These are phyloP conservation scores for Rhizomucor miehei DNA, from an alignment of 371 early-diverging fungal species.

Conservation along the genomic window DNA sequence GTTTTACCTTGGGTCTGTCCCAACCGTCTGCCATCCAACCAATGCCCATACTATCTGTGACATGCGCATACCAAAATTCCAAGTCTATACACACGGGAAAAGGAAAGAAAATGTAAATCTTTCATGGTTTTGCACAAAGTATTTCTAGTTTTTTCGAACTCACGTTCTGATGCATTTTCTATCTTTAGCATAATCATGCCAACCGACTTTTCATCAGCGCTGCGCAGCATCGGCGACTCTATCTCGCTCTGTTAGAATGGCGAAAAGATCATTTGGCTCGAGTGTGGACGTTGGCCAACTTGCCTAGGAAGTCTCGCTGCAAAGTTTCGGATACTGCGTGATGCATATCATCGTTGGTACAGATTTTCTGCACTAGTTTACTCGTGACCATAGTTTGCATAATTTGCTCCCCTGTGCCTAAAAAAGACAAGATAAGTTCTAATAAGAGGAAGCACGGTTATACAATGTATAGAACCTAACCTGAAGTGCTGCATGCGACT, in stretches of 20 bases:
- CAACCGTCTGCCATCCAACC: constrained; percentile 43
- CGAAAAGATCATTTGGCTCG: constrained; percentile 1
- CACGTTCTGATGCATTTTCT: constrained; percentile 11
- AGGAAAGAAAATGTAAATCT: neutral
- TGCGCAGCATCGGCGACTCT: constrained; percentile 37
- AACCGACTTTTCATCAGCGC: constrained; percentile 40
- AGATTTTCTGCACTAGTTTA: constrained; percentile 39
- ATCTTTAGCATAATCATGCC: constrained; percentile 44
- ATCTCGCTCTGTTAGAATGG: constrained; percentile 7
- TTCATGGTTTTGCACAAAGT: neutral
- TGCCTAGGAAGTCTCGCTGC: constrained; percentile 32
- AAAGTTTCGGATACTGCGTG: constrained; percentile 21
- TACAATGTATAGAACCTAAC: constrained; percentile 11
- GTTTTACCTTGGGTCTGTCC: constrained; percentile 25
- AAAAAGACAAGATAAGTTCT: neutral
- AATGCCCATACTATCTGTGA: constrained; percentile 58
- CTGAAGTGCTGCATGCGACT: constrained; percentile 69
- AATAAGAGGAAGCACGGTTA: too few species aligned
- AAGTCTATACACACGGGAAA: constrained; percentile 18
- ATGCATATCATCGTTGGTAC: constrained; percentile 30
- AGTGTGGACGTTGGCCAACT: too few species aligned
- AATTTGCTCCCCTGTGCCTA: constrained; percentile 84
- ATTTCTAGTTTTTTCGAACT: too few species aligned
- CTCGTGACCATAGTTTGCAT: constrained; percentile 66
- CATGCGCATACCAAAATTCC: constrained; percentile 58